phyloP scores from a whole-genome alignment of 2,329 filamentous ascomycete genomes.

The Cyphellophora europaea region DNA sequence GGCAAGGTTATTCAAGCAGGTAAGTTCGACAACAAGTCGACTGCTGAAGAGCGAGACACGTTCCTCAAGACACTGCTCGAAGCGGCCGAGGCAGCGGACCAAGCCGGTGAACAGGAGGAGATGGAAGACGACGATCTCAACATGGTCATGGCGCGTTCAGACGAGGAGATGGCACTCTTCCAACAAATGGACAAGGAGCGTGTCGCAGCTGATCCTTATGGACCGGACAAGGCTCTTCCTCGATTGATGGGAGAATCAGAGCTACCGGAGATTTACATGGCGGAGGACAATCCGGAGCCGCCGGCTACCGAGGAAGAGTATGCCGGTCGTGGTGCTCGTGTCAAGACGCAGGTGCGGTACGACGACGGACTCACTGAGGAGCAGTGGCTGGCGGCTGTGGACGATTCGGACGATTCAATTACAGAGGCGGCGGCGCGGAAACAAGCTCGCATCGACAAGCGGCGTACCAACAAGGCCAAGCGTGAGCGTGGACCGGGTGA shows the following conservation, averaged over 20 bases:
- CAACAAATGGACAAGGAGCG: slow-evolving; percentile 75
- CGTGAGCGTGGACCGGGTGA: slow-evolving; percentile 35
- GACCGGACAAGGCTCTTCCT: slow-evolving; percentile 56
- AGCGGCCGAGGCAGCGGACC: slow-evolving; percentile 58
- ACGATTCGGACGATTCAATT: slow-evolving; percentile 89
- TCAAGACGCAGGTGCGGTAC: slow-evolving; percentile 88
- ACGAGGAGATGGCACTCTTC: slow-evolving; percentile 69
- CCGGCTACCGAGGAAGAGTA: slow-evolving; percentile 55
- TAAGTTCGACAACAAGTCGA: slow-evolving; percentile 99
- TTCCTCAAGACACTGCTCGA: slow-evolving; percentile 91
- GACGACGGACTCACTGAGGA: slow-evolving; percentile 97
- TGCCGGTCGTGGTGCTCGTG: slow-evolving; percentile 81
- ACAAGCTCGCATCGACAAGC: slow-evolving; percentile 71
- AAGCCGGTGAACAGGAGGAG: slow-evolving; percentile 71
- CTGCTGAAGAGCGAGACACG: slow-evolving; percentile 93
- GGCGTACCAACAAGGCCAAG: slow-evolving; percentile 66
- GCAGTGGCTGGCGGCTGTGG: slow-evolving; percentile 96
- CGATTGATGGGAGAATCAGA: slow-evolving; percentile 83
- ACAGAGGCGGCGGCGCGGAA: slow-evolving; percentile 90
- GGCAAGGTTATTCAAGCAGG: slow-evolving; percentile 98
- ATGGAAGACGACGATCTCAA: slow-evolving; percentile 99
- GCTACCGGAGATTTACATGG: slow-evolving; percentile 86
- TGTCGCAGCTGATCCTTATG: slow-evolving; percentile 57
- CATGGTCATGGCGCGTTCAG: slow-evolving; percentile 80
- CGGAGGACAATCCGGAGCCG: slow-evolving; percentile 66